phyloP scores from a whole-genome alignment of 225 moss, liverwort and hornwort species.

The Anthoceros angustus region DNA sequence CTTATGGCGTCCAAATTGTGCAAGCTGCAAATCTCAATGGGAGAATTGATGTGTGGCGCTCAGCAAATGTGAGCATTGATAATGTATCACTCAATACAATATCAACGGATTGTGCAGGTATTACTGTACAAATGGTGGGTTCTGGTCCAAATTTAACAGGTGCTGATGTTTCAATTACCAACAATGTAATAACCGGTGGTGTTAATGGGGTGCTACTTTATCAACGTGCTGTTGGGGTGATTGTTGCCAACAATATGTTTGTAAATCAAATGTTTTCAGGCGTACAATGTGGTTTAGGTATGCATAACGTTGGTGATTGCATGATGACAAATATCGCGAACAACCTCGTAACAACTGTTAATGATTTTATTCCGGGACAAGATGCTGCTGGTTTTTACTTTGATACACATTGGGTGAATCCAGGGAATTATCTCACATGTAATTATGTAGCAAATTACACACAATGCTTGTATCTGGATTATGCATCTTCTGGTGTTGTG shows the following conservation, averaged over 20 bases:
- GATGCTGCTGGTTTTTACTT: neutral
- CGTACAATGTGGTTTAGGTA: neutral
- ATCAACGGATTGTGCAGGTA: neutral
- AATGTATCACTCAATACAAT: neutral
- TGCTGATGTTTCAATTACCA: neutral
- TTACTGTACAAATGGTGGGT: neutral
- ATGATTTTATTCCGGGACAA: neutral
- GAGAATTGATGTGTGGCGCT: neutral
- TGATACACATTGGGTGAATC: conserved; percentile 1
- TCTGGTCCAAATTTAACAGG: neutral
- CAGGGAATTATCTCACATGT: neutral
- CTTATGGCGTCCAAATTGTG: neutral
- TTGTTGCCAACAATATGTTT: neutral
- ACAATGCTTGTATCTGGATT: neutral
- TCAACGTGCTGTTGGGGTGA: neutral
- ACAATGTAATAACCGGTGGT: neutral
- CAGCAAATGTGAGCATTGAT: neutral
- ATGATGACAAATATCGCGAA: neutral
- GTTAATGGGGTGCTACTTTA: neutral
- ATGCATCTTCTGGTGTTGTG: neutral
- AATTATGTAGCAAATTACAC: neutral
- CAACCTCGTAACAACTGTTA: neutral
- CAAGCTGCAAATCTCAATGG: neutral
- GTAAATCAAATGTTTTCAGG: neutral
- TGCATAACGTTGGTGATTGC: neutral